These are phyloP conservation scores for Paspalum vaginatum DNA, from an alignment of 176 grass and related monocot species.

Conservation along the genomic window DNA sequence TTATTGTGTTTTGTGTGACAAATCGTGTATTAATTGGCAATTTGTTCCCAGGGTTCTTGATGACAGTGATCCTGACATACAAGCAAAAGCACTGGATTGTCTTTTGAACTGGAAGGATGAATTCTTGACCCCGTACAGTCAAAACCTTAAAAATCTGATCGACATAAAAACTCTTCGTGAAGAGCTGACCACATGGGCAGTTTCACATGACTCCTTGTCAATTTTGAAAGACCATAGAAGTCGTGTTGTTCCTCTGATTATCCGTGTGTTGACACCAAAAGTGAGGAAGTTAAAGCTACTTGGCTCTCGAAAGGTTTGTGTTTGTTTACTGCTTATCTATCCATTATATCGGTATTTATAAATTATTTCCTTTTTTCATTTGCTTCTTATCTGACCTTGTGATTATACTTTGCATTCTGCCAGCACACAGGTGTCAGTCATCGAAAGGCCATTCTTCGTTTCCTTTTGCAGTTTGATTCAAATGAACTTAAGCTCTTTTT, in stretches of 20 bases:
- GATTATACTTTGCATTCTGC: constrained; percentile 34
- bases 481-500: constrained; percentile 90
- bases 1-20: constrained; percentile 26
- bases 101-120: constrained; percentile 90
- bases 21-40: constrained; percentile 9
- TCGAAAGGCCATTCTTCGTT: constrained; percentile 85
- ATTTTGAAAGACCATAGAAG: constrained; percentile 81
- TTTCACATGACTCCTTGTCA: constrained; percentile 69
- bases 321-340: constrained; percentile 35
- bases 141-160: constrained; percentile 77
- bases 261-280: constrained; percentile 83
- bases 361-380: not conserved
- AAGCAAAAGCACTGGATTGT: constrained; percentile 85
- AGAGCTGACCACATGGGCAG: constrained; percentile 89
- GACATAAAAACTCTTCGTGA: constrained; percentile 74
- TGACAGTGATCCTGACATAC: constrained; percentile 80
- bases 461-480: constrained; percentile 81
- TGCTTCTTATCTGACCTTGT: not conserved
- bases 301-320: constrained; percentile 86
- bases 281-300: constrained; percentile 81
- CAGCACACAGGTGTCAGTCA: constrained; percentile 86
- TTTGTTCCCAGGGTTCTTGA: constrained; percentile 75
- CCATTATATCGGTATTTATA: constrained; percentile 16
- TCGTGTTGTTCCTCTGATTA: constrained; percentile 72
- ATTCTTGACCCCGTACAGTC: constrained; percentile 61